Conservation (phyloP, 768 basidiomycete genomes). For the Termitomyces sp. region DNA sequence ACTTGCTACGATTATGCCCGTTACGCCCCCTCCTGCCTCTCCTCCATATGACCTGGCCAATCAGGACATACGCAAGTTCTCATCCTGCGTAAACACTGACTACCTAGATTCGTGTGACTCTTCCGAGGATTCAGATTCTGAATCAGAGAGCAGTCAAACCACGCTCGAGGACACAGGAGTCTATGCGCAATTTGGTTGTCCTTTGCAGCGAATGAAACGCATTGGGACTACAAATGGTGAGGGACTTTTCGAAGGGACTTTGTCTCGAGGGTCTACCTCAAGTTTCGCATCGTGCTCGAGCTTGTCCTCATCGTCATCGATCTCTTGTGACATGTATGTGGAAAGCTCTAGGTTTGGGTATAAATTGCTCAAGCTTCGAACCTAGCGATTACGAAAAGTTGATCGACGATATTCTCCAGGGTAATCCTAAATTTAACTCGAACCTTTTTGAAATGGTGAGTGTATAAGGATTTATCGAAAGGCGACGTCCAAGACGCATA, state of each 20-base stretch:
- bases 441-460: constrained; percentile 18
- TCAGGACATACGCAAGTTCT: neutral
- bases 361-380: neutral
- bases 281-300: constrained; percentile 18
- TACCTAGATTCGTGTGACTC: constrained; percentile 18
- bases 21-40: neutral
- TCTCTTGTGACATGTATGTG: constrained; percentile 23
- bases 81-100: constrained; percentile 2
- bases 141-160: constrained; percentile 21
- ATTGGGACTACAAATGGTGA: constrained; percentile 20
- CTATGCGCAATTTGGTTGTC: constrained; percentile 22
- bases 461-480: neutral
- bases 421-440: constrained; percentile 15
- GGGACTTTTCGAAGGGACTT: constrained; percentile 8
- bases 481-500: neutral
- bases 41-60: neutral
- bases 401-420: constrained; percentile 23
- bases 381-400: constrained; percentile 26
- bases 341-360: neutral
- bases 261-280: constrained; percentile 15
- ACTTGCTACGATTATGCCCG: neutral
- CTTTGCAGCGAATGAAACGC: constrained; percentile 29
- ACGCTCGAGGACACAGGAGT: constrained; percentile 25
- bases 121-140: constrained; percentile 13
- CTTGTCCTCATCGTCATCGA: constrained; percentile 23